phyloP scores from a whole-genome alignment of 768 basidiomycete genomes.

The Cyathus striatus region DNA sequence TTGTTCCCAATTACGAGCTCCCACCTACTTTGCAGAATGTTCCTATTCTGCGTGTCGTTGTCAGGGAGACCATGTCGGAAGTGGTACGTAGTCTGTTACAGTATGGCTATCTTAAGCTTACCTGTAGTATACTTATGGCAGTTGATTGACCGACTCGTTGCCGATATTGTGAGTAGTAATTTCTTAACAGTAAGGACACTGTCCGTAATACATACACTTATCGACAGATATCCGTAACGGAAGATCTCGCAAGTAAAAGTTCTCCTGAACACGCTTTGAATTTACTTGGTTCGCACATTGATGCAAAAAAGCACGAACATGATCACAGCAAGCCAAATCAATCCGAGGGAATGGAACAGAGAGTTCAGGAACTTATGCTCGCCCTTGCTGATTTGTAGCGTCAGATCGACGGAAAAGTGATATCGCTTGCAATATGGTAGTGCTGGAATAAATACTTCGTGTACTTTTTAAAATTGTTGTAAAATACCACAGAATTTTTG shows the following conservation, averaged over 20 bases:
- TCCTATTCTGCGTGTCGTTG: conserved; percentile 63
- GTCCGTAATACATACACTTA: no score
- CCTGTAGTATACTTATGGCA: conserved; percentile 15
- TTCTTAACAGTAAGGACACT: not conserved
- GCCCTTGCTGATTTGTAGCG: conserved; percentile 44
- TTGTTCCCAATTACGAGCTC: conserved; percentile 46
- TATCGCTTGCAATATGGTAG: not conserved
- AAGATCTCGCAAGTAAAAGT: conserved; percentile 42
- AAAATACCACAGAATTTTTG: no score
- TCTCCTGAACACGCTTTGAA: conserved; percentile 50
- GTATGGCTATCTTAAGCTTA: not conserved
- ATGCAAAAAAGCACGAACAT: conserved; percentile 28
- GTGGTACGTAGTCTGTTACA: conserved; percentile 22
- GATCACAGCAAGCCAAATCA: conserved; percentile 40
- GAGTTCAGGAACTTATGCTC: conserved; percentile 62
- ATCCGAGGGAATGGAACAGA: conserved; percentile 34
- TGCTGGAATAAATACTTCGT: not conserved
- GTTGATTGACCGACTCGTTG: conserved; percentile 60
- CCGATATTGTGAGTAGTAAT: conserved; percentile 53
- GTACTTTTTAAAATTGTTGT: not conserved
- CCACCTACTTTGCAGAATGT: conserved; percentile 48
- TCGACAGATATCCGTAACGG: conserved; percentile 56
- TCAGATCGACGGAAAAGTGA: not conserved
- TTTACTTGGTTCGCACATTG: conserved; percentile 24
- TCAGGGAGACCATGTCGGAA: conserved; percentile 55